Evolutionary conservation across 2,329 filamentous ascomycete species (phyloP), one percentile per base, ranked within the genome.

Genomic region (Drechslerella coelobrocha): DNA sequence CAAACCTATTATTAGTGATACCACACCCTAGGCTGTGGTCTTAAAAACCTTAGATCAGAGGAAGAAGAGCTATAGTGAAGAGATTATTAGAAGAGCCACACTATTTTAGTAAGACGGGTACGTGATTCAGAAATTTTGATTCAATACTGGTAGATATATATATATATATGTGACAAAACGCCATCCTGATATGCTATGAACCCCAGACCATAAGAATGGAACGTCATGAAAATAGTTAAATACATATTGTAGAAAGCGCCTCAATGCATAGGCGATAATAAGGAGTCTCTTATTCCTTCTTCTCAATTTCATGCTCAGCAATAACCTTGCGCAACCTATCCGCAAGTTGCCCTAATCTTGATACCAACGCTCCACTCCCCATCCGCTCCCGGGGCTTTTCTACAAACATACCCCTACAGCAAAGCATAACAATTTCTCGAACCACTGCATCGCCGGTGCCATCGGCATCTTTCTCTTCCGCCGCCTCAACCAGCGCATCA

Each of bases 401-500:
- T 10, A 23, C 54, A 17, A 72, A 66, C 68, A 72, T 72, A 6
- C 61, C 68, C 37, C 68, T 53, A 37, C 68, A 72, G 37, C 59
- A 62, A 41, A 72, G 61, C 9, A 55, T 47, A 17, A 66, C 21
- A 0, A 72, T 39, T 12, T 72, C 68, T 31, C 61, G 51, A 24
- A 72, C 68, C 2, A 72, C 68, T 12, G 61, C 61, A 19, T 66
- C 68, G 14, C 61, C 61, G 7, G 61, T 72, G 17, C 68, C 61
- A 24, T 72, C 68, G 10, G 23, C 27, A 56, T 72, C 68, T 48
- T 72, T 72, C 8, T 72, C 61, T 29, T 72, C 68, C 12, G 61
- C 61, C 5, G 61, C 41, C 47, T 72, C 60, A 17, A 72, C 47
- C n/a, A 72, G 34, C 9, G 45, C 31, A 17, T 72, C 68, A 27